Percentiles rank a stretch among this genome's conserved stretches.
Conservation (phyloP, 805 yeast genomes). For the Saturnispora quitensis region DNA sequence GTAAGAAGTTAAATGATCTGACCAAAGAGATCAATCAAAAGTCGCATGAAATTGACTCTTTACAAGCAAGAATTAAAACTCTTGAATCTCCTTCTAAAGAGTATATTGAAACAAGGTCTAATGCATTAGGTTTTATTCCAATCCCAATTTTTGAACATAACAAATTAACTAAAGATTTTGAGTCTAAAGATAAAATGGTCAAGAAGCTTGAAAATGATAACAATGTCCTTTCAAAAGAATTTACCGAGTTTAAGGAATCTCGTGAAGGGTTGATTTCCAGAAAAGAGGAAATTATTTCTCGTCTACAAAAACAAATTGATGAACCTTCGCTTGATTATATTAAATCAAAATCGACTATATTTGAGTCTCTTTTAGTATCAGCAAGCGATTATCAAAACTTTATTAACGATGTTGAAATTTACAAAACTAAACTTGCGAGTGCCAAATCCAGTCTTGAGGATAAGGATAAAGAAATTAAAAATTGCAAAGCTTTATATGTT, state of each 20-base stretch:
- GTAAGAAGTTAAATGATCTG: neutral
- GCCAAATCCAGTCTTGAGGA: neutral
- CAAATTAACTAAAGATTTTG: neutral
- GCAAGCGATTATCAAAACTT: slow-evolving; percentile 8
- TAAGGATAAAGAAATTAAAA: neutral
- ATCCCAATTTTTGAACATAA: slow-evolving; percentile 15
- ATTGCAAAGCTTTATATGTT: neutral
- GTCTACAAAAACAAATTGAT: slow-evolving; percentile 2
- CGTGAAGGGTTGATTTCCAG: neutral
- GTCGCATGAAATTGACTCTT: slow-evolving; percentile 1
- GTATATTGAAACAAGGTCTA: slow-evolving; percentile 18
- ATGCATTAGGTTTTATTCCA: slow-evolving; percentile 13
- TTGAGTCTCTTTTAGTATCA: slow-evolving; percentile 25
- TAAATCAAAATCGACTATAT: slow-evolving; percentile 22
- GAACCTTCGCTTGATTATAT: slow-evolving; percentile 14
- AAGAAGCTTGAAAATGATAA: neutral
- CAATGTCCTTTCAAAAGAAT: neutral
- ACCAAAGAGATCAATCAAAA: slow-evolving; percentile 6
- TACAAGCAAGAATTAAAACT: slow-evolving; percentile 1
- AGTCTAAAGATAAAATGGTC: neutral
- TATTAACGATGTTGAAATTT: slow-evolving; percentile 1
- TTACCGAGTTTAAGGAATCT: neutral
- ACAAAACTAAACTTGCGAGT: slow-evolving; percentile 5
- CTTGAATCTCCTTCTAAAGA: slow-evolving; percentile 22
- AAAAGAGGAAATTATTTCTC: neutral